phyloP scores from a whole-genome alignment of 257 asterid genomes.

The Gynochthodes officinalis region DNA sequence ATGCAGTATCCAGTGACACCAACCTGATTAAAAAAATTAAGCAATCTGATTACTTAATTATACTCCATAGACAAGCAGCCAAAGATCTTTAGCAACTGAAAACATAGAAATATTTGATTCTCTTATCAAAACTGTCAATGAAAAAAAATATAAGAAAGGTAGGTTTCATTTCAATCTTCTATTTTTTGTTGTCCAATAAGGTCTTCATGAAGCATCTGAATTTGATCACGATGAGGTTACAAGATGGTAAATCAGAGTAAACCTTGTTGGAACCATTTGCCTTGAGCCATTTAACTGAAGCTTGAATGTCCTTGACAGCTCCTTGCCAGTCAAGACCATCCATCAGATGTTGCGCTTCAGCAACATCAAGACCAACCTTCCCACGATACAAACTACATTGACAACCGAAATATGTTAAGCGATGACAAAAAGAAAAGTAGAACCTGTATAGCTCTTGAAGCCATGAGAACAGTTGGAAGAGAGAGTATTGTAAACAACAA shows the following conservation, averaged over 20 bases:
- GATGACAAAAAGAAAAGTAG: neutral
- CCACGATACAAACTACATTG: conserved; percentile 77
- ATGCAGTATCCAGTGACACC: conserved; percentile 98
- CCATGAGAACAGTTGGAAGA: neutral
- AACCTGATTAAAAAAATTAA: conserved; percentile 35
- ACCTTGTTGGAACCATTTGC: conserved; percentile 94
- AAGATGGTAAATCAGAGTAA: neutral
- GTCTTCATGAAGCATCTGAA: neutral
- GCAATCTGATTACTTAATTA: neutral
- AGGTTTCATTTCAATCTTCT: neutral
- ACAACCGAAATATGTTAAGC: conserved; percentile 13
- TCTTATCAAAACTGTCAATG: neutral
- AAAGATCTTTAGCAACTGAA: neutral
- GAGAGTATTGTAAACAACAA: neutral
- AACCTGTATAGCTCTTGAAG: neutral
- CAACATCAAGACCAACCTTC: conserved; percentile 90
- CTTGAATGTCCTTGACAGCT: conserved; percentile 89
- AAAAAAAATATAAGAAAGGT: neutral
- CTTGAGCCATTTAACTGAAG: conserved; percentile 90
- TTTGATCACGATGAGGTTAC: neutral
- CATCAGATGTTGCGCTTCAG: conserved; percentile 98
- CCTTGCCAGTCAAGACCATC: conserved; percentile 97
- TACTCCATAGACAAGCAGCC: neutral
- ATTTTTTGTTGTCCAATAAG: neutral
- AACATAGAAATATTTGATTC: neutral